Percentiles rank a stretch among this genome's conserved stretches.
Conservation (phyloP, 108 stramenopile species). For the Discostella stelligeroides region DNA sequence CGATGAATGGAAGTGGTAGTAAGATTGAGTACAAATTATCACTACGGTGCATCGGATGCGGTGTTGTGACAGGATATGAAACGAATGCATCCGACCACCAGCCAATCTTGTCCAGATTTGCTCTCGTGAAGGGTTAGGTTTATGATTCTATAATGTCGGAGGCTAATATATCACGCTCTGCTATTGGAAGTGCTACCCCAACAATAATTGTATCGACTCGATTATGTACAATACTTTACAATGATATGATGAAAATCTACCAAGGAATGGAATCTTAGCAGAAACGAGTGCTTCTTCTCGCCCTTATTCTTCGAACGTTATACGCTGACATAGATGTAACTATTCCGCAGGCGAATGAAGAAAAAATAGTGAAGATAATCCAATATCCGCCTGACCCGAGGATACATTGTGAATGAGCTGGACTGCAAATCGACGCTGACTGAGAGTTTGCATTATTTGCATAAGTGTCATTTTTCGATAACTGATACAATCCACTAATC, state of each 20-base stretch:
- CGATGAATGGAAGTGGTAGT: background rate
- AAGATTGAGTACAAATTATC: background rate
- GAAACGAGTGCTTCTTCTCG: background rate
- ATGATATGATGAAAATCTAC: too few relatives aligned
- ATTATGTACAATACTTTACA: background rate
- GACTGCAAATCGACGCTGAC: slow-evolving; percentile 21
- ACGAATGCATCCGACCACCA: slow-evolving; percentile 46
- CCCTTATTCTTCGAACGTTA: slow-evolving; percentile 5
- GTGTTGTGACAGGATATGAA: slow-evolving; percentile 46
- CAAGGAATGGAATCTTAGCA: too few relatives aligned
- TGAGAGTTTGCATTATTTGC: slow-evolving; percentile 7
- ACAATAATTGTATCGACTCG: too few relatives aligned
- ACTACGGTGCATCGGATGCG: slow-evolving; percentile 37
- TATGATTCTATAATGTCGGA: background rate
- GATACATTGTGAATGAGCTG: slow-evolving; percentile 15
- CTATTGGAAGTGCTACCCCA: too few relatives aligned
- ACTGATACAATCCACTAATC: slow-evolving; percentile 18
- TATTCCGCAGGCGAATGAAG: slow-evolving; percentile 1
- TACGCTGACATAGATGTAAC: background rate
- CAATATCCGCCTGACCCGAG: slow-evolving; percentile 16
- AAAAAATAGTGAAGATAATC: slow-evolving; percentile 8
- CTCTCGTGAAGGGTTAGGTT: slow-evolving; percentile 16
- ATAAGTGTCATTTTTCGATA: background rate
- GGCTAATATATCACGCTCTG: too few relatives aligned
- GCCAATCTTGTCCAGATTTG: slow-evolving; percentile 43